These are phyloP conservation scores for Aspergillus clavatus DNA, from an alignment of 2,329 filamentous ascomycete species.

Conservation along the genomic window DNA sequence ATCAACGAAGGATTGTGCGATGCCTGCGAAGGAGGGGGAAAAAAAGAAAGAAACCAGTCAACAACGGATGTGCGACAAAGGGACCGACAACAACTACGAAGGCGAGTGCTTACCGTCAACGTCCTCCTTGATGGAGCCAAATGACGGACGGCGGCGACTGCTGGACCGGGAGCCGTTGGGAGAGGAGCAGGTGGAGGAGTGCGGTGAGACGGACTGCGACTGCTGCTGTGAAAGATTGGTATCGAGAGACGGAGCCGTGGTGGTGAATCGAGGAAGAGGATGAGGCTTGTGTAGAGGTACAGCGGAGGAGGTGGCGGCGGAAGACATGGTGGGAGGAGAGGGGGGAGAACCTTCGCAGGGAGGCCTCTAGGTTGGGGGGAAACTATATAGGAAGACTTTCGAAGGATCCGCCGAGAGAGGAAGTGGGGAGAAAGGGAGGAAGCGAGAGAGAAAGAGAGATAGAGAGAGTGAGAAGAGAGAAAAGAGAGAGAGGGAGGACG, in stretches of 20 bases:
- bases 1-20: constrained; percentile 43
- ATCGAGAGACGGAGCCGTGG: constrained; percentile 19
- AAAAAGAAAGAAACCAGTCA: constrained; percentile 5
- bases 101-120: constrained; percentile 31
- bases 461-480: no score
- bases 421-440: no score
- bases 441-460: no score
- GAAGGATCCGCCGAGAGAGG: not conserved
- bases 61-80: no score
- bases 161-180: constrained; percentile 36
- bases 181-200: constrained; percentile 29
- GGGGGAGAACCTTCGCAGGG: constrained; percentile 17
- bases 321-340: constrained; percentile 26
- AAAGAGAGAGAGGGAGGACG: not conserved
- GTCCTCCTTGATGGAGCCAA: constrained; percentile 44
- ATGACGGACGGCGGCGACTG: constrained; percentile 38
- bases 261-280: constrained; percentile 18
- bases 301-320: constrained; percentile 20
- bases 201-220: constrained; percentile 31
- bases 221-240: constrained; percentile 15
- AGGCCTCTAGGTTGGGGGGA: no score
- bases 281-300: constrained; percentile 24
- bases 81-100: no score
- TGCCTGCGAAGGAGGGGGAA: constrained; percentile 33
- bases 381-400: no score